Evolutionary conservation across 768 basidiomycete genomes (phyloP).

Genomic region (Mycena venus): DNA sequence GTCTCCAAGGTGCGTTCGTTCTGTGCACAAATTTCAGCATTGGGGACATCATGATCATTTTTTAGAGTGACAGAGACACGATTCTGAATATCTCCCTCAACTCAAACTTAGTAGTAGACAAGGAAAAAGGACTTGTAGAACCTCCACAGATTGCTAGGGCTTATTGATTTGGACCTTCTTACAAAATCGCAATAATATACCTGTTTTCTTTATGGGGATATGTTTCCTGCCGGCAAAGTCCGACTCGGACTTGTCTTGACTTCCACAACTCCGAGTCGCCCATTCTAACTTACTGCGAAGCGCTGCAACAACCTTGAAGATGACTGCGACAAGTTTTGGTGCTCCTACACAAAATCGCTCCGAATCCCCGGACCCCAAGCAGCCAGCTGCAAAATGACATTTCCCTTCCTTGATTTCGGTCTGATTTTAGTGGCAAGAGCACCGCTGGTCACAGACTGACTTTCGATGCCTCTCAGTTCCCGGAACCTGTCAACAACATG

Average conservation of each 20-base stretch:
- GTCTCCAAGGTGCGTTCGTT: constrained; percentile 2
- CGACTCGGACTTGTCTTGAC: too few species aligned
- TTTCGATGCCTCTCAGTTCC: background rate
- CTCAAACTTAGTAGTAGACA: background rate
- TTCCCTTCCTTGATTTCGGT: background rate
- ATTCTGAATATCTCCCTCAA: background rate
- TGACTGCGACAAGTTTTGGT: background rate
- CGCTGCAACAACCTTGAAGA: too few species aligned
- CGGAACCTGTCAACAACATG: background rate
- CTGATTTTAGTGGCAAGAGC: too few species aligned
- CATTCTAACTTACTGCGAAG: too few species aligned
- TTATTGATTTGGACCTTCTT: too few species aligned
- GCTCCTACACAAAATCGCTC: background rate
- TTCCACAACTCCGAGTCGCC: too few species aligned
- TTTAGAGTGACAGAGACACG: constrained; percentile 10
- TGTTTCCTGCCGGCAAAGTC: too few species aligned
- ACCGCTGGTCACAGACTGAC: too few species aligned
- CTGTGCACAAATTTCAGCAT: background rate
- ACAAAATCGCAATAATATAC: too few species aligned
- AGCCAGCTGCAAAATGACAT: background rate
- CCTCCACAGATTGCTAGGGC: background rate
- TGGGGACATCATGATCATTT: too few species aligned
- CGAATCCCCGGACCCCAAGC: background rate
- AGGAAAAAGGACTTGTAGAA: background rate
- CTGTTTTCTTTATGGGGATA: background rate